These are phyloP conservation scores for Cadophora malorum DNA, from an alignment of 2,329 filamentous ascomycete genomes.

Conservation along the genomic window DNA sequence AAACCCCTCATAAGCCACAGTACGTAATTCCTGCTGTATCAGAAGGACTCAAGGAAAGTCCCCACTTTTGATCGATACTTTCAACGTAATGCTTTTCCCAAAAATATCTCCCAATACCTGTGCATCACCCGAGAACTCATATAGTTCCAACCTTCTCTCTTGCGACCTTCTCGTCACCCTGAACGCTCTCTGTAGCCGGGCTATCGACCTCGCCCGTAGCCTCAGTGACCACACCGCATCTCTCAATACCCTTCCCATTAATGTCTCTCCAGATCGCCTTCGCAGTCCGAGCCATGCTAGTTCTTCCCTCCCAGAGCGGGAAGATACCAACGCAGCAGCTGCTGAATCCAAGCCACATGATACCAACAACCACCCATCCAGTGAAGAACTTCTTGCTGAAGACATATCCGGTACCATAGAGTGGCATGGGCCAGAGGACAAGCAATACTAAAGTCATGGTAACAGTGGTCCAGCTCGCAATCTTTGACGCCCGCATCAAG, in stretches of 20 bases:
- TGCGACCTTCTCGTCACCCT: too few relatives aligned
- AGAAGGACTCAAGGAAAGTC: too few relatives aligned
- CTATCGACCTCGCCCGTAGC: too few relatives aligned
- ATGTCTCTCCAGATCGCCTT: conserved; percentile 7
- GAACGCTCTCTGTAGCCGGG: too few relatives aligned
- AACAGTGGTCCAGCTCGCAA: conserved; percentile 1
- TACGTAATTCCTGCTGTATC: too few relatives aligned
- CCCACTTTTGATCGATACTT: too few relatives aligned
- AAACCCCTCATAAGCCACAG: too few relatives aligned
- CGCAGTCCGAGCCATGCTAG: conserved; percentile 9
- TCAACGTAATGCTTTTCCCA: too few relatives aligned
- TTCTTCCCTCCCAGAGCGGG: conserved; percentile 26
- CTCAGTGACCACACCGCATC: too few relatives aligned
- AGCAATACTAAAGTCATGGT: conserved; percentile 8
- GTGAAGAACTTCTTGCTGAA: conserved; percentile 26
- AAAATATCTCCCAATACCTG: too few relatives aligned
- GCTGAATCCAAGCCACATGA: conserved; percentile 28
- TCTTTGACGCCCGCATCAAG: conserved; percentile 11
- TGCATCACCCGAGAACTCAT: too few relatives aligned
- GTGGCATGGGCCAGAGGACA: conserved; percentile 22
- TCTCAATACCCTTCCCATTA: not conserved
- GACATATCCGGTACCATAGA: conserved; percentile 27
- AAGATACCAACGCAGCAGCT: conserved; percentile 23
- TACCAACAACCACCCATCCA: conserved; percentile 24
- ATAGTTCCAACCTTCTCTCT: too few relatives aligned